Evolutionary conservation across 1,139 yeast genomes (phyloP).

Genomic region (Hansenula lynferdii): DNA sequence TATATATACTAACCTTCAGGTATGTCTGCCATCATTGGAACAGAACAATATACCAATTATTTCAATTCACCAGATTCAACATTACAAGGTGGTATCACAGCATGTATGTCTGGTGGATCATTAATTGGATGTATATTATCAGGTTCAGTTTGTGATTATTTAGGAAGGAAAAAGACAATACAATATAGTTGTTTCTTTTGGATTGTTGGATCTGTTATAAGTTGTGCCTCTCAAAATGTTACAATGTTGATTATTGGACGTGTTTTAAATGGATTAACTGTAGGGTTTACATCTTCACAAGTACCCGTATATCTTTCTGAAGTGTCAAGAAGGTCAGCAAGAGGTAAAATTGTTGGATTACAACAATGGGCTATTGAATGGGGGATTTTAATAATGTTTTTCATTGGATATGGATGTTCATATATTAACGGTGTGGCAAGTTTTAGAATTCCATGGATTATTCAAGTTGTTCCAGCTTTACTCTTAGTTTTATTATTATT

Average conservation of each 20-base stretch:
- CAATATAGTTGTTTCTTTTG: constrained; percentile 21
- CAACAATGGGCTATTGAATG: constrained; percentile 52
- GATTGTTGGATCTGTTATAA: constrained; percentile 23
- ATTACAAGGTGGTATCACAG: constrained; percentile 32
- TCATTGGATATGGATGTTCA: constrained; percentile 7
- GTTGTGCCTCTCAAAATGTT: constrained; percentile 25
- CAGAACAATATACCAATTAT: constrained; percentile 32
- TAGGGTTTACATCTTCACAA: constrained; percentile 50
- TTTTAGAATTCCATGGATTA: constrained; percentile 49
- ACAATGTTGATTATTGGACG: constrained; percentile 39
- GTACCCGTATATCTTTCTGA: constrained; percentile 57
- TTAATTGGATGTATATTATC: constrained; percentile 24
- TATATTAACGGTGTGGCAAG: constrained; percentile 33
- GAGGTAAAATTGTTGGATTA: constrained; percentile 59
- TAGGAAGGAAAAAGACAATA: constrained; percentile 21
- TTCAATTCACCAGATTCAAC: constrained; percentile 37
- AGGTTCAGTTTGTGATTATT: constrained; percentile 14
- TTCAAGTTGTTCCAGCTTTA: constrained; percentile 48
- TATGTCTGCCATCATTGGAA: constrained; percentile 3
- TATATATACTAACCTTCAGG: too few relatives aligned
- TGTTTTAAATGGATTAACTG: constrained; percentile 47
- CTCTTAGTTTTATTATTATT: constrained; percentile 23
- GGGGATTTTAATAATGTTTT: constrained; percentile 15
- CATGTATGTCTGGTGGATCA: constrained; percentile 34
- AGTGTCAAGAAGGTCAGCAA: constrained; percentile 56